Conservation (phyloP, 1,284 basidiomycete species). For the Xerocomus amazonicus region DNA sequence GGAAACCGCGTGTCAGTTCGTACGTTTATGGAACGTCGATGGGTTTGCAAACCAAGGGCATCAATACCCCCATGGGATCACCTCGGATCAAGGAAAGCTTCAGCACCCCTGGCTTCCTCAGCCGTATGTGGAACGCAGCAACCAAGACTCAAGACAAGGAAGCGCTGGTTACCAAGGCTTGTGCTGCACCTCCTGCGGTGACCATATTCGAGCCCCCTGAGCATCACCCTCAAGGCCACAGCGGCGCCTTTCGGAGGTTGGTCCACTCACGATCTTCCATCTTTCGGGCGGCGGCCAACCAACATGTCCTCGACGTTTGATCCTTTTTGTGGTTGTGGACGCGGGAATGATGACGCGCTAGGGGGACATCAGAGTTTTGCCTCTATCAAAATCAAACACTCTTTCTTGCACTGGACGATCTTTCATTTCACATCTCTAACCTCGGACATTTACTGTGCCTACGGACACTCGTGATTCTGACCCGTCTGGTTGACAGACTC, state of each 20-base stretch:
- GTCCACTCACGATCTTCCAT: slow-evolving; percentile 46
- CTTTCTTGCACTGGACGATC: slow-evolving; percentile 17
- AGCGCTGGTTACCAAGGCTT: slow-evolving; percentile 23
- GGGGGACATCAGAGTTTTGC: slow-evolving; percentile 22
- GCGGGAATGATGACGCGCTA: slow-evolving; percentile 7
- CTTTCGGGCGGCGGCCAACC: slow-evolving; percentile 34
- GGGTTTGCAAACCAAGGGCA: slow-evolving; percentile 13
- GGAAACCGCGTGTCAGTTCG: slow-evolving; percentile 27
- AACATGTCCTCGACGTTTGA: slow-evolving; percentile 32
- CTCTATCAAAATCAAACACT: slow-evolving; percentile 24
- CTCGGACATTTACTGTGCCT: slow-evolving; percentile 13
- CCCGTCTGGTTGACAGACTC: slow-evolving; percentile 3
- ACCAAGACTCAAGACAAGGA: slow-evolving; percentile 44
- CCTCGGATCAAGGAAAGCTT: slow-evolving; percentile 30
- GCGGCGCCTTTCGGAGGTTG: slow-evolving; percentile 32
- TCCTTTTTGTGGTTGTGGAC: slow-evolving; percentile 1
- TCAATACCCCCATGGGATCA: slow-evolving; percentile 11
- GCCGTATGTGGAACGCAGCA: slow-evolving; percentile 63
- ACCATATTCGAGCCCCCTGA: slow-evolving; percentile 35
- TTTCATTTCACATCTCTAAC: slow-evolving; percentile 30
- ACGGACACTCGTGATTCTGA: slow-evolving; percentile 19
- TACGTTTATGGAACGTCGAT: slow-evolving; percentile 29
- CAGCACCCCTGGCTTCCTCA: slow-evolving; percentile 48
- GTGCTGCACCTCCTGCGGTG: slow-evolving; percentile 27
- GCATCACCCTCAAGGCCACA: slow-evolving; percentile 29